phyloP scores from a whole-genome alignment of 306 rosid species.

The Quercus wislizeni region DNA sequence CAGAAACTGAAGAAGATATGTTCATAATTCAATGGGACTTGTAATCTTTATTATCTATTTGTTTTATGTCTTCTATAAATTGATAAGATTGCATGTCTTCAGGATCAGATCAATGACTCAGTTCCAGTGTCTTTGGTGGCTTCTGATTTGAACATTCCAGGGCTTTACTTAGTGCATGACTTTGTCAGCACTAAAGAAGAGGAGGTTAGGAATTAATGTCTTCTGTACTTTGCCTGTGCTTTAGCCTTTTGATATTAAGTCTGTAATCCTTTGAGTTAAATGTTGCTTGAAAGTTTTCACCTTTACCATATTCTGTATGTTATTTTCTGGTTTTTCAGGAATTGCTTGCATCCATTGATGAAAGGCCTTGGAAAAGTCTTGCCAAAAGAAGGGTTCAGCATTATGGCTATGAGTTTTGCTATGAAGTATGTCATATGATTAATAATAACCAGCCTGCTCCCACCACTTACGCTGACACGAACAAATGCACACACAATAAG shows the following conservation, averaged over 20 bases:
- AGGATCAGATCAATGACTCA: constrained; percentile 48
- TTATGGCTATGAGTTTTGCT: constrained; percentile 85
- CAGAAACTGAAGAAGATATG: neutral
- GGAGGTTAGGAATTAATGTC: constrained; percentile 49
- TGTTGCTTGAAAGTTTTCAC: neutral
- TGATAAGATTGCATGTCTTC: constrained; percentile 17
- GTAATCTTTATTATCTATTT: neutral
- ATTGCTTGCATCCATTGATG: constrained; percentile 68
- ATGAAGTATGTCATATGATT: constrained; percentile 51
- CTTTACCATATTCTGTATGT: neutral
- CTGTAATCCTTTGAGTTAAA: neutral
- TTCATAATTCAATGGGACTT: neutral
- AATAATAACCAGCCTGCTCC: neutral
- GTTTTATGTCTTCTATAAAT: neutral
- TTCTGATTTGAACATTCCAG: constrained; percentile 72
- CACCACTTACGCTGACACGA: neutral
- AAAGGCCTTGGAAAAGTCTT: constrained; percentile 65
- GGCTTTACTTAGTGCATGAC: constrained; percentile 71
- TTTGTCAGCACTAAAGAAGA: constrained; percentile 66
- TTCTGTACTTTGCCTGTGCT: constrained; percentile 5
- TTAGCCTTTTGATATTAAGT: neutral
- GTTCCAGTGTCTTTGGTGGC: constrained; percentile 62
- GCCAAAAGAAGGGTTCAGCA: constrained; percentile 94
- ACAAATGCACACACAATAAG: too few relatives aligned
- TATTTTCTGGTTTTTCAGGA: constrained; percentile 38